These are phyloP conservation scores for Aspergillus calidoustus DNA, from an alignment of 2,329 filamentous ascomycete species.

Conservation along the genomic window DNA sequence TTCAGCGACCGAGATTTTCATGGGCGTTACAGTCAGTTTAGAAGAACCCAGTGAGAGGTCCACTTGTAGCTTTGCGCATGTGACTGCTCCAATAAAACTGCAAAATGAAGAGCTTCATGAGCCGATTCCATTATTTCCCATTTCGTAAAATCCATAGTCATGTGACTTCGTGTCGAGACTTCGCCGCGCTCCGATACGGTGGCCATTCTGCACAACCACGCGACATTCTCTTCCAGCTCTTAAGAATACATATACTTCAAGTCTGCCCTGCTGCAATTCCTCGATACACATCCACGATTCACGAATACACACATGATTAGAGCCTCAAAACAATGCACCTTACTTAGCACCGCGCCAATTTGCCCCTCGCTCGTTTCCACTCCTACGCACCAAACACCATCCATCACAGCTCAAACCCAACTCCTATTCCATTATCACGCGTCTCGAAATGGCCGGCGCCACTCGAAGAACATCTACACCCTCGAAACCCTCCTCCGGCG, in stretches of 20 bases:
- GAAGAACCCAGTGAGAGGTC: not conserved
- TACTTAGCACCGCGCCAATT: not conserved
- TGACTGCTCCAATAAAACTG: not conserved
- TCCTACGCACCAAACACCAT: no score
- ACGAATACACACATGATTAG: not conserved
- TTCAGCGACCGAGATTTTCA: not conserved
- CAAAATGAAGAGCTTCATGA: not conserved
- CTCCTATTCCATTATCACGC: not conserved
- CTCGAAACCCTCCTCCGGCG: slow-evolving; percentile 31
- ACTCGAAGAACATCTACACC: slow-evolving; percentile 33
- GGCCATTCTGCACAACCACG: not conserved
- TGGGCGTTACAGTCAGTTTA: not conserved
- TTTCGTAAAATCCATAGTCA: slow-evolving; percentile 13
- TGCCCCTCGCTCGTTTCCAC: not conserved
- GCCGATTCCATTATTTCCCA: slow-evolving; percentile 1
- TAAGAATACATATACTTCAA: not conserved
- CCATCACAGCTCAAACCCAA: not conserved
- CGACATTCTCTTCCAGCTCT: not conserved
- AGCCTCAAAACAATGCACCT: not conserved
- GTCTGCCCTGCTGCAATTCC: not conserved
- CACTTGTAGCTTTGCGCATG: not conserved
- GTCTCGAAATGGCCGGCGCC: slow-evolving; percentile 31
- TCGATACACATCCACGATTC: not conserved
- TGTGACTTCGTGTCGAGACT: slow-evolving; percentile 29
- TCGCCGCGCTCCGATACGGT: slow-evolving; percentile 25